phyloP scores from a whole-genome alignment of 345 rosid genomes.

The Eucalyptus virginea region DNA sequence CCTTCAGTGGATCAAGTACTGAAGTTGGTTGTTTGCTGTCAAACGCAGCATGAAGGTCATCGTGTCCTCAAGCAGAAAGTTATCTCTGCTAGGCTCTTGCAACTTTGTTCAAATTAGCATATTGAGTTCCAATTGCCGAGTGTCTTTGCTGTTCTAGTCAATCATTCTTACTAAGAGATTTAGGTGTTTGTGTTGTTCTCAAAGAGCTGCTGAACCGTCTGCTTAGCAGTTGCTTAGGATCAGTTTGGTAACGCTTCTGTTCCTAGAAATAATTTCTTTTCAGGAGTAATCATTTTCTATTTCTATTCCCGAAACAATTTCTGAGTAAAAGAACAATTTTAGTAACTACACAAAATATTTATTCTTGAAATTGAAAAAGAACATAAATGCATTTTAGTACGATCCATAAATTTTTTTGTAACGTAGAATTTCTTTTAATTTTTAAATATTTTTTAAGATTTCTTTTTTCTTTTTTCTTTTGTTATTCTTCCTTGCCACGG shows the following conservation, averaged over 20 bases:
- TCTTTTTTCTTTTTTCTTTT: too few species aligned
- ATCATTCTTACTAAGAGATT: too few species aligned
- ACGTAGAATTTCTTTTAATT: too few species aligned
- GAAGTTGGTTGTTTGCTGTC: not conserved
- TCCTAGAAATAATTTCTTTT: accelerated
- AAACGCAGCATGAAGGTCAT: not conserved
- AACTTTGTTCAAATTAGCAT: too few species aligned
- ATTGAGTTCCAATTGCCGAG: too few species aligned
- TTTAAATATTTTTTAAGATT: too few species aligned
- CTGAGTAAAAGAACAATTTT: accelerated
- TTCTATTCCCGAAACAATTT: accelerated
- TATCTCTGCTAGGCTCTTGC: not conserved
- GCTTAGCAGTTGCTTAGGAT: too few species aligned
- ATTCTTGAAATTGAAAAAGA: too few species aligned
- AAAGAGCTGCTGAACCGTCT: too few species aligned
- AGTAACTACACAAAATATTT: accelerated
- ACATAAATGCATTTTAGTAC: accelerated
- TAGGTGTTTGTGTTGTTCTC: too few species aligned
- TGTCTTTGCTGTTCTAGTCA: too few species aligned
- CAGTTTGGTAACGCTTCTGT: accelerated
- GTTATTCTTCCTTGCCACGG: accelerated
- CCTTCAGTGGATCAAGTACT: not conserved
- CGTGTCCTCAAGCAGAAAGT: not conserved
- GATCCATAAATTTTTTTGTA: accelerated
- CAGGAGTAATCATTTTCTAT: accelerated